A percentile compares a stretch with the other conserved stretches of the same genome.
Conservation (phyloP, 2,329 filamentous ascomycete genomes). For the Colletotrichum acutatum region DNA sequence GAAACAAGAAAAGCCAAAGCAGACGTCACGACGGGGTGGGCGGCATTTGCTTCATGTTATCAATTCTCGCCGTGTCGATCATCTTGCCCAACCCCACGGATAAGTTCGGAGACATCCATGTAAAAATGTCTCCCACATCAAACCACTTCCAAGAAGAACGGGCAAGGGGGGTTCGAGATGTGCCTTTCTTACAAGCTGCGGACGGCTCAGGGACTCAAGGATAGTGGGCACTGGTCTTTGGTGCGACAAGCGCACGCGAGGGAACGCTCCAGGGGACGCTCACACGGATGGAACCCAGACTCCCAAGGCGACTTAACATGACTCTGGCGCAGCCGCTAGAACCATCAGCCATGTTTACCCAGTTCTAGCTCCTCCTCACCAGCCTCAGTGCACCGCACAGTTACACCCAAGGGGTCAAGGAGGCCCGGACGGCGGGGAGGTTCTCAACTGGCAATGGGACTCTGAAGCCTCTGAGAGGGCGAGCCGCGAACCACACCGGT, state of each 20-base stretch:
- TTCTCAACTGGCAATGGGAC: background rate
- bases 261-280: background rate
- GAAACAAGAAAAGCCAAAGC: background rate
- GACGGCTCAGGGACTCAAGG: background rate
- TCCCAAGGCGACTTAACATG: background rate
- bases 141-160: conserved; percentile 14
- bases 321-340: background rate
- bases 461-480: no score
- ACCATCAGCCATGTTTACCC: background rate
- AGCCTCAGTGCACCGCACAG: background rate
- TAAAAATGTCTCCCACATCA: conserved; percentile 23
- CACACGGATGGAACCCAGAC: background rate
- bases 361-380: background rate
- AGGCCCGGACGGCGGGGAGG: background rate
- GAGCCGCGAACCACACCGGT: background rate
- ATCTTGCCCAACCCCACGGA: conserved; percentile 1
- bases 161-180: conserved; percentile 5
- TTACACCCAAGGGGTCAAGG: background rate
- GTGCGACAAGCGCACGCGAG: conserved; percentile 18
- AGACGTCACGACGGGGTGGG: background rate
- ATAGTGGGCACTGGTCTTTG: background rate
- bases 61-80: conserved; percentile 10
- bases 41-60: conserved; percentile 14
- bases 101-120: background rate
- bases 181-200: background rate